Percentiles rank a stretch among this genome's conserved stretches.
These are phyloP conservation scores for Pseudocercospora fuligena DNA, from an alignment of 2,329 filamentous ascomycete genomes.

Conservation along the genomic window DNA sequence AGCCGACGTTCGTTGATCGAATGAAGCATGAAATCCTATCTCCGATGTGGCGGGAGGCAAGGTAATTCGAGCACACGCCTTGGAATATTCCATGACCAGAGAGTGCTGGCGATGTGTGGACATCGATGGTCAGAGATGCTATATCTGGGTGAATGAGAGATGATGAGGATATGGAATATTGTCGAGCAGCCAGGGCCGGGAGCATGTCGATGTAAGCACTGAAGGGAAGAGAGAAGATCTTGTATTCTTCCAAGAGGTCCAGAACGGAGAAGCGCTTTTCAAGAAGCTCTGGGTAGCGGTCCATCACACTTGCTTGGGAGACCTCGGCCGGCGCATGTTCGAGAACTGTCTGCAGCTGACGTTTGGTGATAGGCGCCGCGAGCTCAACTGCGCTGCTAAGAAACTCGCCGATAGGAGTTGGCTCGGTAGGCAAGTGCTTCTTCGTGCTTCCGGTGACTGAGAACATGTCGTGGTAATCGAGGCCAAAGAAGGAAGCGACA, in stretches of 20 bases:
- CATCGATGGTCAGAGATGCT: conserved; percentile 64
- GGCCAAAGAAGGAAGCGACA: conserved; percentile 65
- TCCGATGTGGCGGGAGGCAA: conserved; percentile 43
- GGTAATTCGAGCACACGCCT: conserved; percentile 48
- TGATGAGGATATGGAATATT: conserved; percentile 36
- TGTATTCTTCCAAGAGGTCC: conserved; percentile 69
- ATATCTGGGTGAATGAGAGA: conserved; percentile 22
- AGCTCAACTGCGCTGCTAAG: conserved; percentile 71
- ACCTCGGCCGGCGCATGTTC: conserved; percentile 30
- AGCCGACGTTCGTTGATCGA: conserved; percentile 44
- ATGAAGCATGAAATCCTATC: conserved; percentile 47
- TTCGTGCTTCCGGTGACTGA: conserved; percentile 24
- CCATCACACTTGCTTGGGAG: conserved; percentile 50
- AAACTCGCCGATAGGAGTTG: conserved; percentile 11
- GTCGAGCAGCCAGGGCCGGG: conserved; percentile 27
- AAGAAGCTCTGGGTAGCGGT: conserved; percentile 49
- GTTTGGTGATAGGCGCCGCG: conserved; percentile 62
- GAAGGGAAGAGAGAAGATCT: conserved; percentile 60
- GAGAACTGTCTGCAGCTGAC: conserved; percentile 47
- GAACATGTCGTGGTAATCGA: conserved; percentile 67
- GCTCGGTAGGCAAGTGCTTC: conserved; percentile 17
- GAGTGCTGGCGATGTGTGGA: conserved; percentile 42
- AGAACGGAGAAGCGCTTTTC: conserved; percentile 50
- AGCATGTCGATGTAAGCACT: conserved; percentile 52
- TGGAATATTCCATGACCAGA: conserved; percentile 37